Conservation (phyloP, 306 rosid species). For the Psophocarpus tetragonolobus region DNA sequence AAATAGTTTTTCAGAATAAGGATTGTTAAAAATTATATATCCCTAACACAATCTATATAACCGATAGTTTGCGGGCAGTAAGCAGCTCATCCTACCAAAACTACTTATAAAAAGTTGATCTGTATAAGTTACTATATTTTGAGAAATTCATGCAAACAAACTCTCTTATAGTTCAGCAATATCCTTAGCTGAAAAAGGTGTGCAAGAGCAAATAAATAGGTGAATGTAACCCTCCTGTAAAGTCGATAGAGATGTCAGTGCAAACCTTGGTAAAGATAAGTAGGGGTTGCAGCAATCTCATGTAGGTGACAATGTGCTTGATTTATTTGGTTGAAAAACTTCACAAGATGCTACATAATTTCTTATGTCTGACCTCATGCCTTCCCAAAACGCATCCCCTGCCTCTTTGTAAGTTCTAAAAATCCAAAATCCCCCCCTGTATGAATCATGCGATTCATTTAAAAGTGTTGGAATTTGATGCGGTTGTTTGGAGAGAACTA, state of each 20-base stretch:
- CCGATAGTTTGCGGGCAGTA: neutral
- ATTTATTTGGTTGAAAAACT: neutral
- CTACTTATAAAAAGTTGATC: neutral
- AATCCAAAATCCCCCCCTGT: neutral
- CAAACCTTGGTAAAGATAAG: neutral
- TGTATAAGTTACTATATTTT: neutral
- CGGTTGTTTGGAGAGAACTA: neutral
- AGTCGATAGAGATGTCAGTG: neutral
- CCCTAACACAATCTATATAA: neutral
- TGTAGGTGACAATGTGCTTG: neutral
- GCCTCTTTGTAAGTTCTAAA: neutral
- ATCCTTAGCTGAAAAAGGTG: neutral
- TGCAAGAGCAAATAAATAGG: neutral
- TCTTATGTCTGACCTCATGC: neutral
- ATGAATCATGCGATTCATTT: neutral
- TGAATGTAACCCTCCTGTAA: neutral
- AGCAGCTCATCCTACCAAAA: neutral
- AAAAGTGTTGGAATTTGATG: neutral
- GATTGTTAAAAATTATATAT: slow-evolving; percentile 8
- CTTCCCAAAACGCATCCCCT: neutral
- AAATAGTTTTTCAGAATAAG: slow-evolving; percentile 18
- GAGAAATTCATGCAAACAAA: neutral
- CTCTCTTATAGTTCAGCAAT: neutral
- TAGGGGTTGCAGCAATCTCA: neutral
- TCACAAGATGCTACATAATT: neutral